phyloP scores from a whole-genome alignment of 805 yeast species.

The Cyberlindnera mycetangii region DNA sequence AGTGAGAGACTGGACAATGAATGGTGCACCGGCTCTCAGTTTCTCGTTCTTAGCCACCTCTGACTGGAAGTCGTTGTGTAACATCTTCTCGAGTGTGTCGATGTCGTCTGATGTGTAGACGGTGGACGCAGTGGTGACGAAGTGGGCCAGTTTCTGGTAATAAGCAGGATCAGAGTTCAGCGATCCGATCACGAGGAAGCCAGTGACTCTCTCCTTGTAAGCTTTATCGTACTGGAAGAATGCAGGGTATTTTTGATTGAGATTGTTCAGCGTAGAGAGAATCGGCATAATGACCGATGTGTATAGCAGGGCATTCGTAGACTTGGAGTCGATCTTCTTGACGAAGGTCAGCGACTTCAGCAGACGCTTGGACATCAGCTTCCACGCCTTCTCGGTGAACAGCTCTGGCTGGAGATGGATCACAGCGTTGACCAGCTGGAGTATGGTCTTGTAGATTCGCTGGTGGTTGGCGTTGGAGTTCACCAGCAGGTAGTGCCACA shows the following conservation, averaged over 20 bases:
- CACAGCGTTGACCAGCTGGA: conserved; percentile 36
- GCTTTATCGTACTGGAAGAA: conserved; percentile 56
- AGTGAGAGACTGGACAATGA: conserved; percentile 32
- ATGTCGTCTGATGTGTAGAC: conserved; percentile 18
- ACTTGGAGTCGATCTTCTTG: conserved; percentile 22
- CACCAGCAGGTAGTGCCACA: conserved; percentile 42
- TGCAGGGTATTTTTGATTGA: conserved; percentile 45
- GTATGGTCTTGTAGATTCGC: conserved; percentile 39
- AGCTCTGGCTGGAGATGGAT: conserved; percentile 23
- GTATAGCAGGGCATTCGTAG: conserved; percentile 40
- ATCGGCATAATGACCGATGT: conserved; percentile 47
- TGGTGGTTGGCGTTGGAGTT: conserved; percentile 36
- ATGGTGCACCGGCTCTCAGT: conserved; percentile 31
- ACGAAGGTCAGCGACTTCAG: conserved; percentile 34
- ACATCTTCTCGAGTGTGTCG: conserved; percentile 27
- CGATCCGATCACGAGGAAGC: conserved; percentile 50
- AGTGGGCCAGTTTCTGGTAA: conserved; percentile 33
- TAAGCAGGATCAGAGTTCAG: conserved; percentile 50
- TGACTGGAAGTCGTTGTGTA: conserved; percentile 27
- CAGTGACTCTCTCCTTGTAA: conserved; percentile 41
- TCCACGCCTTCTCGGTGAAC: conserved; percentile 28
- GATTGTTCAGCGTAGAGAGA: conserved; percentile 41
- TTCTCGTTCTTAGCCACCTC: conserved; percentile 30
- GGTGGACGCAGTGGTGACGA: conserved; percentile 19
- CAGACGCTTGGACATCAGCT: conserved; percentile 31